Percentiles rank a stretch among this genome's conserved stretches.
Conservation (phyloP, 2,329 filamentous ascomycete genomes). For the Xylaria sp. region DNA sequence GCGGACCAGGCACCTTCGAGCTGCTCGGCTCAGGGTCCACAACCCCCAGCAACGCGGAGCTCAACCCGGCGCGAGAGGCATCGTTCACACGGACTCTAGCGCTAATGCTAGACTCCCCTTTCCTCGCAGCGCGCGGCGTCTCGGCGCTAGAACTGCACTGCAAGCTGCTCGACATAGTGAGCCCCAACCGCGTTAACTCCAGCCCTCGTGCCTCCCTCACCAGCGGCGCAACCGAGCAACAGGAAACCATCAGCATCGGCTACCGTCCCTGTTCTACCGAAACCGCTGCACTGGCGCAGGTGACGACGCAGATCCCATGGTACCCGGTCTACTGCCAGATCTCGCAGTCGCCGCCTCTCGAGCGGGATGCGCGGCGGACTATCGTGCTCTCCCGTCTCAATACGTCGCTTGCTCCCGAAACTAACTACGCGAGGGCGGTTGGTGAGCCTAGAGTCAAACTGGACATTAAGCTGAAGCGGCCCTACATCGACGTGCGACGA, state of each 20-base stretch:
- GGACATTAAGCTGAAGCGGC: constrained; percentile 9
- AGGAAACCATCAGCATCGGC: background rate
- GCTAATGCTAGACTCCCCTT: constrained; percentile 23
- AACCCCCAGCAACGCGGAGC: background rate
- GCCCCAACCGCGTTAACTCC: background rate
- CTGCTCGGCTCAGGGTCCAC: constrained; percentile 20
- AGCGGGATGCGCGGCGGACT: background rate
- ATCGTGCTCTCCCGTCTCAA: constrained; percentile 23
- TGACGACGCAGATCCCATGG: background rate
- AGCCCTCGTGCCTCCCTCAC: background rate
- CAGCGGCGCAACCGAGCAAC: background rate
- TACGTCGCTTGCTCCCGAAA: background rate
- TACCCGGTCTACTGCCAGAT: constrained; percentile 26
- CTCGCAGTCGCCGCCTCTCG: background rate
- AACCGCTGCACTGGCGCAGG: background rate
- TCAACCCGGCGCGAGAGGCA: background rate
- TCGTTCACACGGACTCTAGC: constrained; percentile 23
- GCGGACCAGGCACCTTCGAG: constrained; percentile 20
- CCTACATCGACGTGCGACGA: constrained; percentile 9
- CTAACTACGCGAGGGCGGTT: background rate
- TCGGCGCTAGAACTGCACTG: constrained; percentile 20
- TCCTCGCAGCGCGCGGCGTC: constrained; percentile 14
- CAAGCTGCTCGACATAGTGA: constrained; percentile 20
- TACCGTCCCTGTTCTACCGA: background rate
- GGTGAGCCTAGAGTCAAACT: constrained; percentile 2